Evolutionary conservation across 371 early-diverging fungal genomes (phyloP).

Genomic region (Rhizopus delemar): DNA sequence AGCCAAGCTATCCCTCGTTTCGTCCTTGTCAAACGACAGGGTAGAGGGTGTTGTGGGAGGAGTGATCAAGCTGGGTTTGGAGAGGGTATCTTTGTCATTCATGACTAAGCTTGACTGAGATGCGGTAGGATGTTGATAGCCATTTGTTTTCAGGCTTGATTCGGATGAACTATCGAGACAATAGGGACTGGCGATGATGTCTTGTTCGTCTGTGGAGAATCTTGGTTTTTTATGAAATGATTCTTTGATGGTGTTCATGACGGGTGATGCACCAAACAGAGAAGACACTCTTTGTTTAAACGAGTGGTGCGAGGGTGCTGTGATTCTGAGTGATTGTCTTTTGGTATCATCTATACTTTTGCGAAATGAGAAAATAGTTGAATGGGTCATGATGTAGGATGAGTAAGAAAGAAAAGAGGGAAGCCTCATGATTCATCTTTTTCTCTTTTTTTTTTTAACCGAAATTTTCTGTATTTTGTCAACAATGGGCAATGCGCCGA

Average conservation of each 20-base stretch:
- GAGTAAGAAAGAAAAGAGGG: not conserved
- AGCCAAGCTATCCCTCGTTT: not conserved
- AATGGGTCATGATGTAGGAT: not conserved
- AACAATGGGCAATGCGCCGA: not conserved
- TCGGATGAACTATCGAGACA: not conserved
- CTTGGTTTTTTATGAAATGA: slow-evolving; percentile 4
- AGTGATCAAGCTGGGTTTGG: not conserved
- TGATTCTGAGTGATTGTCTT: not conserved
- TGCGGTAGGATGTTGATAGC: too few relatives aligned
- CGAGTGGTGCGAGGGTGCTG: not conserved
- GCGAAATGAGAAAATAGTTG: not conserved
- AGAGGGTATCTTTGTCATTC: not conserved
- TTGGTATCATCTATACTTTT: not conserved
- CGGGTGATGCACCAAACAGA: slow-evolving; percentile 16
- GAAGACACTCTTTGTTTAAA: slow-evolving; percentile 19
- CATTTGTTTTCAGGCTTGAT: too few relatives aligned
- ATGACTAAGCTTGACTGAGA: too few relatives aligned
- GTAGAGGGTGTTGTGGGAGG: not conserved
- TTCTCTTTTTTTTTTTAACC: not conserved
- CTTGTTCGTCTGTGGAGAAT: not conserved
- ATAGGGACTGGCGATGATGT: too few relatives aligned
- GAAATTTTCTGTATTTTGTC: not conserved
- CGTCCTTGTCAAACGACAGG: not conserved
- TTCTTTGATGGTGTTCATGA: slow-evolving; percentile 14
- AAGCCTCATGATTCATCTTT: not conserved